Evolutionary conservation across 148 eudicot genomes (phyloP), one percentile per base, ranked within the genome.

Genomic region (Rhododendron williamsianum): DNA sequence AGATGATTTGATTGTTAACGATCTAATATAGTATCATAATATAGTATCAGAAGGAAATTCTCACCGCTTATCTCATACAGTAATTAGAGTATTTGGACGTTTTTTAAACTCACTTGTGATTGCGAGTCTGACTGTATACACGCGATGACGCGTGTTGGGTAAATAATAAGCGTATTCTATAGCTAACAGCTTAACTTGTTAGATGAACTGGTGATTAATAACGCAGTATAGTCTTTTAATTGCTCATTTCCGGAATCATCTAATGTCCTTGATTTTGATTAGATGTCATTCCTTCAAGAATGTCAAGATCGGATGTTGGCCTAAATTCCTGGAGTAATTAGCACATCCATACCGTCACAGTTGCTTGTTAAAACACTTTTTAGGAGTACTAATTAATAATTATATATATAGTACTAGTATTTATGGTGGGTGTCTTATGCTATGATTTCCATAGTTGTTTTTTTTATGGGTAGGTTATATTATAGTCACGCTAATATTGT

Each of bases 231-330:
- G 11, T 7, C 30, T 8, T 11, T n/a, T 23, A 67, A 25, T 67
- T 67, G 73, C 25, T 67, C 73, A 67, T 67, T 67, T 67, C 10
- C 6, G 35, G 35, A 67, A 25, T 25, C 35, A 25, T 67, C 33
- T 25, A n/a, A 67, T 25, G 33, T n/a, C 33, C 73, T 25, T 67
- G 73, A 10, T 67, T 10, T 9, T 67, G 15, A 9, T 67, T 67
- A 67, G 73, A 67, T 67, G 35, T 35, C 76, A 71, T 71, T 71
- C 76, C 33, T 33, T 30, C 76, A 71, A 71, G 76, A 71, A 71
- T 71, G 19, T 84, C 78, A 87, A 65, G 72, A 76, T 85, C 3
- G 87, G 85, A 84, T 85, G 85, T 85, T 87, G 87, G 87, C 85
- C 56, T 60, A 87, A 87, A 82, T 81, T 85, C 81, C 82, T 48